Conservation (phyloP, 352 stramenopile species). For the Blastocystis sp. region DNA sequence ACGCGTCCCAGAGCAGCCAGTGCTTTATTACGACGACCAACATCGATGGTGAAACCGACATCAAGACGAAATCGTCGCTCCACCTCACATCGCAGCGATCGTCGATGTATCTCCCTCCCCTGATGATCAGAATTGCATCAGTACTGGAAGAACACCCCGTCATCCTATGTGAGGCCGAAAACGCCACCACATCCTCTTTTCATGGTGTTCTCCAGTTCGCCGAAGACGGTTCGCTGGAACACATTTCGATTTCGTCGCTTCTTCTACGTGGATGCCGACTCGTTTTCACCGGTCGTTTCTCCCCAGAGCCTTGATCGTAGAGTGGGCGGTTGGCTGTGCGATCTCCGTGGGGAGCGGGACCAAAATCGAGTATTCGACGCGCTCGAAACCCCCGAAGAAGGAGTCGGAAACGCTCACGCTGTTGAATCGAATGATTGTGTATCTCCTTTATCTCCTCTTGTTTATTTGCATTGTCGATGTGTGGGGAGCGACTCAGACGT, state of each 20-base stretch:
- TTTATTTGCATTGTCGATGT: conserved; percentile 32
- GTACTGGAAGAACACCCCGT: background rate
- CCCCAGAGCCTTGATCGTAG: background rate
- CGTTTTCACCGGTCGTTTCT: conserved; percentile 19
- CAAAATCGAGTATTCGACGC: conserved; percentile 51
- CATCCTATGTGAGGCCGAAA: conserved; percentile 18
- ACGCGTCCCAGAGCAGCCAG: background rate
- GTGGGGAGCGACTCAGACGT: background rate
- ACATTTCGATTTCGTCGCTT: background rate
- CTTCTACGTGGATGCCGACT: conserved; percentile 33
- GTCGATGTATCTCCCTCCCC: background rate
- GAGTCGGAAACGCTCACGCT: conserved; percentile 3
- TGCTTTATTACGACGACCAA: conserved; percentile 46
- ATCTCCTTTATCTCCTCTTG: conserved; percentile 17
- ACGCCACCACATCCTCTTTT: conserved; percentile 39
- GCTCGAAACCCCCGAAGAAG: background rate
- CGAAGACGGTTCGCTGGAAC: background rate
- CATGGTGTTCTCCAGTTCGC: background rate
- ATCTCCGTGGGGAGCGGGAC: conserved; percentile 30
- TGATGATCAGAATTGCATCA: background rate
- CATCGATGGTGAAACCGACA: conserved; percentile 51
- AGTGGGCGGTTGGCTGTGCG: conserved; percentile 24
- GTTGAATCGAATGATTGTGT: conserved; percentile 4
- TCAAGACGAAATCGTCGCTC: background rate
- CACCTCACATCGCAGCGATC: background rate